Conservation (phyloP, 306 rosid genomes). For the Vigna nakashimae region DNA sequence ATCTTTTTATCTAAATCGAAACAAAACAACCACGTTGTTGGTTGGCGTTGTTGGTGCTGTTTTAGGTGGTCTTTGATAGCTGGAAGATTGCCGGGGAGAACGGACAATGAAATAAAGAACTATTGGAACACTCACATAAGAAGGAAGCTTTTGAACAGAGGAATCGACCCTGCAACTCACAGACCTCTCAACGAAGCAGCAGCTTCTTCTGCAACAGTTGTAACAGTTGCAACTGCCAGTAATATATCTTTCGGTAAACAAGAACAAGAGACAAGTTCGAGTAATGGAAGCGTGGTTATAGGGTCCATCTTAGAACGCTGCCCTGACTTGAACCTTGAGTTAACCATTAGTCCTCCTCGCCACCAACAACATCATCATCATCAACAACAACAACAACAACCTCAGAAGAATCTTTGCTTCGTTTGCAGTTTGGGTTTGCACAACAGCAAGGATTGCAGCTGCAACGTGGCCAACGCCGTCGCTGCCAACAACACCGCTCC, state of each 20-base stretch:
- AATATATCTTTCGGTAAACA: slow-evolving; percentile 68
- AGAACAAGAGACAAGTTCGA: slow-evolving; percentile 49
- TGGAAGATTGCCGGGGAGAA: slow-evolving; percentile 92
- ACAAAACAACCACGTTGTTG: neutral
- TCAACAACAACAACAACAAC: neutral
- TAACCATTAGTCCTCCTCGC: slow-evolving; percentile 86
- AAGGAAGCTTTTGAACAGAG: slow-evolving; percentile 91
- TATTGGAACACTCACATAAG: slow-evolving; percentile 98
- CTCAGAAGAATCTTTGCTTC: slow-evolving; percentile 48
- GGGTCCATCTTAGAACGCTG: slow-evolving; percentile 51
- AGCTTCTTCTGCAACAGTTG: slow-evolving; percentile 33
- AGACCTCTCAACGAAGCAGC: slow-evolving; percentile 62
- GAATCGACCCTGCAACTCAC: slow-evolving; percentile 95
- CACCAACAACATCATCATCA: slow-evolving; percentile 45
- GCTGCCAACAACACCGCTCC: slow-evolving; percentile 2
- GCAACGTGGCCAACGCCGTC: slow-evolving; percentile 27
- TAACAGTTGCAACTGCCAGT: neutral
- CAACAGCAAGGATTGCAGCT: slow-evolving; percentile 53
- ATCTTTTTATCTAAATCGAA: neutral
- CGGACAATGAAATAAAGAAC: slow-evolving; percentile 97
- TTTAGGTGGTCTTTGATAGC: slow-evolving; percentile 94
- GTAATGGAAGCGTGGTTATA: slow-evolving; percentile 32
- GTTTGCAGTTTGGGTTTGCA: slow-evolving; percentile 59
- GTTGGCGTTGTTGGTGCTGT: neutral
- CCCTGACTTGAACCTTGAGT: slow-evolving; percentile 91